Evolutionary conservation across 1,139 yeast genomes (phyloP).

Genomic region (Diutina sp.): DNA sequence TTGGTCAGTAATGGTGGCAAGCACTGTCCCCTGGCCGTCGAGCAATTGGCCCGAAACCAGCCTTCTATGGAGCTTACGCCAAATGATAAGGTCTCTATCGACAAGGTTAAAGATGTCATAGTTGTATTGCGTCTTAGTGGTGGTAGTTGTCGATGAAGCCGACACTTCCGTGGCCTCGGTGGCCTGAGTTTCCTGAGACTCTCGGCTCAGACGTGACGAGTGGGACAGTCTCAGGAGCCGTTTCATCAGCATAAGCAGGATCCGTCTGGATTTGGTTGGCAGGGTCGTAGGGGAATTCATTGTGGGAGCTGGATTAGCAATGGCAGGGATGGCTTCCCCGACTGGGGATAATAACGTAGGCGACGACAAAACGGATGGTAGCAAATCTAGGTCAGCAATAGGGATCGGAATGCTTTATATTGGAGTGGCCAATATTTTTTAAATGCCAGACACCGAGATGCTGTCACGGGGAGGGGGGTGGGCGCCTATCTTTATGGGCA

Average conservation of each 20-base stretch:
- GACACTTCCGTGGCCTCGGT: too few relatives aligned
- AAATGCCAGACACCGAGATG: too few relatives aligned
- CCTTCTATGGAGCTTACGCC: background rate
- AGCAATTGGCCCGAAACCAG: background rate
- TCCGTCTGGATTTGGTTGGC: background rate
- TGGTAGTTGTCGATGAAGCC: background rate
- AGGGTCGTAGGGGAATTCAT: background rate
- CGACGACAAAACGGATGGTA: too few relatives aligned
- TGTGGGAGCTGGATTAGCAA: too few relatives aligned
- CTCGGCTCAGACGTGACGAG: background rate
- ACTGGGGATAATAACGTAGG: too few relatives aligned
- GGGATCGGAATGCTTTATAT: too few relatives aligned
- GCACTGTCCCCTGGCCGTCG: background rate
- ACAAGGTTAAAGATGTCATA: background rate
- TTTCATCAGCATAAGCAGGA: background rate
- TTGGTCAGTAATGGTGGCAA: background rate
- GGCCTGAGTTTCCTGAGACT: background rate
- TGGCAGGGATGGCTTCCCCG: too few relatives aligned
- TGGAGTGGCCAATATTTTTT: too few relatives aligned
- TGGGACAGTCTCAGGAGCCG: background rate
- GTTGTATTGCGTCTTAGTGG: background rate
- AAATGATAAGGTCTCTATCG: background rate
- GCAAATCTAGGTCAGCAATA: too few relatives aligned
- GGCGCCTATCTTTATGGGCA: too few relatives aligned
- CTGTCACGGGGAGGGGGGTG: too few relatives aligned